Base-by-base conservation (phyloP, 805 yeast species). In the Hanseniaspora taiwanica region DNA sequence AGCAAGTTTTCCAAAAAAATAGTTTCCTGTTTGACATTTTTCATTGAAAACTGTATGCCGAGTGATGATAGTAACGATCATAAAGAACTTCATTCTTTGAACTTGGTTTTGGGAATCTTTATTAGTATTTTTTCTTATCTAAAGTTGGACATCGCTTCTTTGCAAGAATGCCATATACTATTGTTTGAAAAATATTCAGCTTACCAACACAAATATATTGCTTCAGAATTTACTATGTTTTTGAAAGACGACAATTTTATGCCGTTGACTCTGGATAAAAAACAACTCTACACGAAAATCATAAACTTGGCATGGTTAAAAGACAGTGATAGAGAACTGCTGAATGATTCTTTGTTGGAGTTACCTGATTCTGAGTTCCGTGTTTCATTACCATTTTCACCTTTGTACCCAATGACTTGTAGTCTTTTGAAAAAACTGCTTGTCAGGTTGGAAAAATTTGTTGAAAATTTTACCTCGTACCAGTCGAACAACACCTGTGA, bases 381-480 rank as follows among this genome's bases (percentile, higher is more conserved):
- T 2, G 66, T 76, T 44, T 74, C 79, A 0, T 61, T 89, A 40
- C 96, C 97, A 13, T 91, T 89, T 53, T 83, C 95, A 39, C 81
- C 82, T 42, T 76, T 85, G 44, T 87, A 85, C 52, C 87, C 94
- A 20, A 80, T 84, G 62, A 75, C 85, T 24, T 89, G 96, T 58
- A 73, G 84, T 19, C 77, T 82, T 27, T 59, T 83, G 16, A 69
- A 84, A 40, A 69, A 75, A 14, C 74, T 81, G 31, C 69, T 87
- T 17, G 68, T 72, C 21, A 75, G 75, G 44, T 69, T 82, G 39
- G 65, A 73, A n/a, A 62, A 65, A 16, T 91, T 87, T 51, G 60
- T 81, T 32, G 73, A 72, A 38, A 77, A 76, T 47, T 79, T 77
- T 51, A 71, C 71, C 46, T 77, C 78, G 47, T 80, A 74, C 46